Evolutionary conservation across 2,329 filamentous ascomycete species (phyloP), one percentile per base, ranked within the genome.

Genomic region (Hirsutella rhossiliensis): DNA sequence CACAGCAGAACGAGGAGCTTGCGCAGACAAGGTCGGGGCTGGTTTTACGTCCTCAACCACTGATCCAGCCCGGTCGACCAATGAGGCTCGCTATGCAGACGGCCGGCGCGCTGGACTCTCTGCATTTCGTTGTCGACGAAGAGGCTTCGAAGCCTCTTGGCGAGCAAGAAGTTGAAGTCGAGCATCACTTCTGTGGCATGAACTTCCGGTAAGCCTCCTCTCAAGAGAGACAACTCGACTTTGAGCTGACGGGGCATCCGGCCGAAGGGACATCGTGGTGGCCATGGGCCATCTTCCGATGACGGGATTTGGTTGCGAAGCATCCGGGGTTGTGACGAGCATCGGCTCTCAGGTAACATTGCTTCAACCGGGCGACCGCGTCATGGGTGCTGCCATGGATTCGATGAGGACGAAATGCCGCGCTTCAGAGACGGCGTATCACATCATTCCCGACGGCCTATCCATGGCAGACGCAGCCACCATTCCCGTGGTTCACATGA

Each of bases 21-120:
- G 41, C 41, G 23, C 41, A 32, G 5, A 36, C 32, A n/a, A n/a
- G 3, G n/a, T 23, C n/a, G 32, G 32, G 12, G 29, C 32, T 3
- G 41, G 38, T 18, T 12, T 19, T 11, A 11, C 15, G 32, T 32
- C 34, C 3, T 20, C 37, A 18, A 28, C 27, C n/a, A 18, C 40
- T 41, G 11, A 5, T 34, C 30, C 29, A 41, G 30, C 13, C 30
- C 12, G 30, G 29, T 31, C 29, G 40, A 18, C 28, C 28, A 12
- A 5, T 45, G 32, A 38, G 29, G 28, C 20, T 45, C 4, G 29
- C 29, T 12, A 19, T 45, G 13, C 17, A 40, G 7, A 40, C 31
- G 17, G 30, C 37, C 3, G 44, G 44, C 17, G 41, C 43, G 44
- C 40, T 45, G 11, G 44, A 46, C 29, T 39, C 41, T 17, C 32